Percentiles rank a stretch among this genome's conserved stretches.
Evolutionary conservation across 352 stramenopile genomes (phyloP).

Genomic region (Discostella stelligera): DNA sequence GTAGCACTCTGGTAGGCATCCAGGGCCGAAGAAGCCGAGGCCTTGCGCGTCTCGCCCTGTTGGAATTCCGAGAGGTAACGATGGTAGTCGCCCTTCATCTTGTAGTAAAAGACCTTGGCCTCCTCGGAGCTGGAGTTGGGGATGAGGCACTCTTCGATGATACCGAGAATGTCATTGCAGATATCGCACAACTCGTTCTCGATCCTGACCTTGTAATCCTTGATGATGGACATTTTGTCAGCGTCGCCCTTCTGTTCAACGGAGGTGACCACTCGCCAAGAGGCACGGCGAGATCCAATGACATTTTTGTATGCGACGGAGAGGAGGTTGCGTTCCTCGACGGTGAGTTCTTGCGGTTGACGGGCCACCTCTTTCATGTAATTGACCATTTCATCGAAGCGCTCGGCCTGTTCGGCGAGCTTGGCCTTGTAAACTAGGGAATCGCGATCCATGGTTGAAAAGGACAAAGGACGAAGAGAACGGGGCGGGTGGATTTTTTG

Average conservation of each 20-base stretch:
- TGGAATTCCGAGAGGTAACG: slow-evolving; percentile 99
- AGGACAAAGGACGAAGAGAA: no score
- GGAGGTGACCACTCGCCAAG: slow-evolving; percentile 97
- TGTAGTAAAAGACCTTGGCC: slow-evolving; percentile 99
- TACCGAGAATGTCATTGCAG: slow-evolving; percentile 92
- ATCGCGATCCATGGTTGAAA: slow-evolving; percentile 59
- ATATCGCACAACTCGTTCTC: slow-evolving; percentile 93
- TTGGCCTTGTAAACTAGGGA: slow-evolving; percentile 87
- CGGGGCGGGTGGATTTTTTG: not conserved
- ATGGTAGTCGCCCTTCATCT: slow-evolving; percentile 99
- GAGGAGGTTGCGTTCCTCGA: slow-evolving; percentile 98
- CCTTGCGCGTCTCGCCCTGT: slow-evolving; percentile 91
- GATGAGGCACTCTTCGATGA: slow-evolving; percentile 98
- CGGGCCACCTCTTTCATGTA: slow-evolving; percentile 98
- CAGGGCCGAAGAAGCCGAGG: slow-evolving; percentile 86
- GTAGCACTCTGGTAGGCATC: slow-evolving; percentile 88
- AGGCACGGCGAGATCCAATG: slow-evolving; percentile 95
- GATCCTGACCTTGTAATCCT: slow-evolving; percentile 96
- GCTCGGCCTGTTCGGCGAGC: slow-evolving; percentile 90
- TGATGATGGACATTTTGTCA: slow-evolving; percentile 90
- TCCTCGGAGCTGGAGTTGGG: slow-evolving; percentile 95
- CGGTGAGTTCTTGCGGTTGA: slow-evolving; percentile 94
- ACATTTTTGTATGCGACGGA: slow-evolving; percentile 94
- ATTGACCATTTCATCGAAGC: slow-evolving; percentile 89
- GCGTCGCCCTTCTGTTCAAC: slow-evolving; percentile 98